Percentiles rank a stretch among this genome's conserved stretches.
Conservation (phyloP, 345 rosid genomes). For the Boechera stricta region DNA sequence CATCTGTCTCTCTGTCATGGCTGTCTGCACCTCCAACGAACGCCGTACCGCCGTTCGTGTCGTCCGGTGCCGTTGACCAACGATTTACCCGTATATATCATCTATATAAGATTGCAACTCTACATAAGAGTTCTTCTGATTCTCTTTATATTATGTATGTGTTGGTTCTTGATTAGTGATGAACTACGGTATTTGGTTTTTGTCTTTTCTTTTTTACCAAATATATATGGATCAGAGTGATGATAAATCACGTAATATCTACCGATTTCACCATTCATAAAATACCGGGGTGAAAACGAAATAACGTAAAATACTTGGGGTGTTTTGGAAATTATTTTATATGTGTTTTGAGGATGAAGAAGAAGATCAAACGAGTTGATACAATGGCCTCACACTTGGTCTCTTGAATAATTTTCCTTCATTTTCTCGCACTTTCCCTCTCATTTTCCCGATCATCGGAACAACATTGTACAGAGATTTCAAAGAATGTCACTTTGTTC, state of each 20-base stretch:
- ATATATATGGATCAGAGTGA: conserved; percentile 16
- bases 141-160: conserved; percentile 26
- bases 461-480: conserved; percentile 1
- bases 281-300: not conserved
- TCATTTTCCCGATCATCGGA: conserved; percentile 10
- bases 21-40: conserved; percentile 48
- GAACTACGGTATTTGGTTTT: not conserved
- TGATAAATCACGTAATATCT: not conserved
- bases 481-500: conserved; percentile 55
- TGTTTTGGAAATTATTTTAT: not conserved
- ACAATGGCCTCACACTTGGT: conserved; percentile 22
- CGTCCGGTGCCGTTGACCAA: conserved; percentile 40
- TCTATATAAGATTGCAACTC: conserved; percentile 15
- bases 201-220: not conserved
- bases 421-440: conserved; percentile 37
- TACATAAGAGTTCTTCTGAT: conserved; percentile 15
- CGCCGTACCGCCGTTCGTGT: conserved; percentile 41
- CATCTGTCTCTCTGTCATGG: conserved; percentile 49
- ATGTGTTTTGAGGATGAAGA: conserved; percentile 30
- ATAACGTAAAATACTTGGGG: not conserved
- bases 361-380: conserved; percentile 28
- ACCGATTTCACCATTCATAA: not conserved
- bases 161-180: conserved; percentile 10
- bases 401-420: conserved; percentile 28
- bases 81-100: not conserved